These are phyloP conservation scores for Pseudocercospora cruenta DNA, from an alignment of 2,329 filamentous ascomycete genomes.

Conservation along the genomic window DNA sequence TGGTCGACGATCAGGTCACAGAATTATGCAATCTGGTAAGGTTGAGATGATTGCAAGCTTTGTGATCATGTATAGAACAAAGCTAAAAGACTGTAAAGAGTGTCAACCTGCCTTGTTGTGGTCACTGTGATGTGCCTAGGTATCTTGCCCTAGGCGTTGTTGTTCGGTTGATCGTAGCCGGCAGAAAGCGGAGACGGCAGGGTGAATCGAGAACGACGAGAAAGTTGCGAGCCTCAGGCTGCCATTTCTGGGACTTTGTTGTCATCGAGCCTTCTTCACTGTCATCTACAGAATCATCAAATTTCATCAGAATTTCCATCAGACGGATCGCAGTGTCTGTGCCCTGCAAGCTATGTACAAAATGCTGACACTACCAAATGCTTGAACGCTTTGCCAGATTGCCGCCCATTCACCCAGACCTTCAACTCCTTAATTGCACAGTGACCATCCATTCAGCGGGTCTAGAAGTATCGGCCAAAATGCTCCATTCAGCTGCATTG, in stretches of 20 bases:
- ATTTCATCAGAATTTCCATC: too few relatives aligned
- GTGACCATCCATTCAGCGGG: constrained; percentile 15
- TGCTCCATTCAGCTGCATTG: constrained; percentile 19
- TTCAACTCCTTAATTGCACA: neutral
- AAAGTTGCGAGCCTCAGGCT: neutral
- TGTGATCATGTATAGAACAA: neutral
- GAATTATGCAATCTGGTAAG: neutral
- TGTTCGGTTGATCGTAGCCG: constrained; percentile 2
- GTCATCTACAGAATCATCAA: too few relatives aligned
- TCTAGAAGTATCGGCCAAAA: constrained; percentile 23
- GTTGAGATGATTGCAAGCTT: neutral
- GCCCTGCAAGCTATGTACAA: neutral
- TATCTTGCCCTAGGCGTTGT: neutral
- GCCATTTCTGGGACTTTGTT: neutral
- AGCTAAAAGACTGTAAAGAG: neutral
- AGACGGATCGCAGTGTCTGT: too few relatives aligned
- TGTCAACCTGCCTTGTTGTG: neutral
- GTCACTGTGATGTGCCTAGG: neutral
- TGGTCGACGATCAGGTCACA: neutral
- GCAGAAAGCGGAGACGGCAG: constrained; percentile 1
- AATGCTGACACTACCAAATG: neutral
- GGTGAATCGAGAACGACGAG: neutral
- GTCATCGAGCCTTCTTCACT: too few relatives aligned
- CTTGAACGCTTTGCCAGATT: neutral
- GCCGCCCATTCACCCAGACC: neutral